Conservation (phyloP, 2,329 filamentous ascomycete genomes). For the Talaromyces sp. region DNA sequence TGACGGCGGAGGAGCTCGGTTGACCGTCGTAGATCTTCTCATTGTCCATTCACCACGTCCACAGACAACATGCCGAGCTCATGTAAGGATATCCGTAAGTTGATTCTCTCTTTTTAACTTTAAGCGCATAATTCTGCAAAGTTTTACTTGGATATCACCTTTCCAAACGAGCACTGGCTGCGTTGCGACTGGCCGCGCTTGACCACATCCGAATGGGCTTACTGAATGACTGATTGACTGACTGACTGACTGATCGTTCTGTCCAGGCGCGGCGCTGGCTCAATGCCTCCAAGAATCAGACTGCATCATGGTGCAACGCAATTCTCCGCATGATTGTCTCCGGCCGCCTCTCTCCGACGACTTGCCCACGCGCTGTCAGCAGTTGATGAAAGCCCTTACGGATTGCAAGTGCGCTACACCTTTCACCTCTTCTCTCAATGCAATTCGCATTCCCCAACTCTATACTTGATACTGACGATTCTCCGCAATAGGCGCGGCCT, state of each 20-base stretch:
- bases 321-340: slow-evolving; percentile 82
- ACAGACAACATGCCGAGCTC: slow-evolving; percentile 71
- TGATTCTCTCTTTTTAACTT: not conserved
- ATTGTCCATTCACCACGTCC: not conserved
- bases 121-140: not conserved
- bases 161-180: not conserved
- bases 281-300: slow-evolving; percentile 94
- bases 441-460: not conserved
- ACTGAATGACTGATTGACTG: not conserved
- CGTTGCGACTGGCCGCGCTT: not conserved
- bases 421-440: not conserved
- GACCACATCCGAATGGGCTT: no score
- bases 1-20: not conserved
- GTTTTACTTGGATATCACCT: not conserved
- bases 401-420: slow-evolving; percentile 66
- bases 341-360: slow-evolving; percentile 73
- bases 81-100: slow-evolving; percentile 91
- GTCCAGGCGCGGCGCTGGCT: slow-evolving; percentile 78
- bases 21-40: not conserved
- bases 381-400: slow-evolving; percentile 86
- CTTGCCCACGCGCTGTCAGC: slow-evolving; percentile 82
- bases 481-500: slow-evolving; percentile 59
- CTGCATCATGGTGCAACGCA: slow-evolving; percentile 88
- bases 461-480: not conserved
- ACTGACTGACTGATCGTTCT: slow-evolving; percentile 1